Base-by-base conservation (phyloP, 176 grass and related monocot species). In the Dendrocalamus sinicus region DNA sequence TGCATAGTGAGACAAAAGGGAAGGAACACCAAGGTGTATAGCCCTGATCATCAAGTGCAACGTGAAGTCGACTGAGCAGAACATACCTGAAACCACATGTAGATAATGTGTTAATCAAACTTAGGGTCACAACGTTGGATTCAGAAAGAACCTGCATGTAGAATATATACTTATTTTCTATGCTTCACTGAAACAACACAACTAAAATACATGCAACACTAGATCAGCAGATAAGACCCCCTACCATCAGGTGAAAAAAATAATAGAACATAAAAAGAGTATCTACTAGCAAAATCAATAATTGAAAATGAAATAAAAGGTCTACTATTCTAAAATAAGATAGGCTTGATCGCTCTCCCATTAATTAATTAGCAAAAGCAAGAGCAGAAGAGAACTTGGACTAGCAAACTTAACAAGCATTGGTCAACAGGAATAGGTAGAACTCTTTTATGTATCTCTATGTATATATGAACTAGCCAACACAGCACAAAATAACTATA, bases 41-140 rank as follows among this genome's bases (percentile, higher is more conserved):
- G 85, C 74, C 70, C 69, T 82, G 39, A 30, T 86, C 91, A 67
- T 87, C 88, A 52, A 88, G 23, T 53, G 78, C 51, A 85, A 84
- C 68, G 30, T 86, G 72, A 82, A 95, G 81, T 72, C 92, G 88
- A 78, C 91, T 91, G 51, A 98, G 91, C 4, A 93, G 96, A 89
- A 95, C 68, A 85, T 98, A 98, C 86, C 96, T 98, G 66, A 84
- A 94, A 85, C 17, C 50, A 23, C 32, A 87, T 62, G 61, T 24
- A 87, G 16, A 79, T 41, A 52, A 61, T 37, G 11, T 2, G 9
- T 85, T 19, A 76, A 77, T 63, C 19, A 79, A 67, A 73, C 41
- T 22, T 76, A 72, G 4, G 53, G 11, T 64, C 28, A 72, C 13
- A n/a, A 72, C n/a, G n/a, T 79, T 63, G 35, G 45, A 86, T 72